A percentile compares a stretch with the other conserved stretches of the same genome.
Conservation (phyloP, 352 stramenopile species). For the Phytophthora podocarpi region DNA sequence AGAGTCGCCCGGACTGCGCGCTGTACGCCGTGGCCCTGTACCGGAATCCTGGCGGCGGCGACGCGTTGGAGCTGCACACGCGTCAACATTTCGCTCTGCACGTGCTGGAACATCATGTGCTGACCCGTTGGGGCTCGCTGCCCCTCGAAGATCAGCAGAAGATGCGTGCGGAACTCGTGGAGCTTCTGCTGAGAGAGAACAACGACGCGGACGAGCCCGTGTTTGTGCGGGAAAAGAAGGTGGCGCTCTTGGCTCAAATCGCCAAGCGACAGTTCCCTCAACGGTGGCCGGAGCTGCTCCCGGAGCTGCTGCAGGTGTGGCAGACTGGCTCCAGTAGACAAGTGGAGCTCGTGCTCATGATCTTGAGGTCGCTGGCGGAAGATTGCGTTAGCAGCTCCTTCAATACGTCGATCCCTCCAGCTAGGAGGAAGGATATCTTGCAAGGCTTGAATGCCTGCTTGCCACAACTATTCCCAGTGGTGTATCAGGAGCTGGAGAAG, state of each 20-base stretch:
- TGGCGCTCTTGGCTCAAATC: slow-evolving; percentile 70
- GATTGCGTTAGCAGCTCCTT: slow-evolving; percentile 84
- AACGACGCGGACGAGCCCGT: slow-evolving; percentile 44
- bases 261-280: slow-evolving; percentile 86
- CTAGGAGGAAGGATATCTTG: slow-evolving; percentile 78
- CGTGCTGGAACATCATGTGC: slow-evolving; percentile 73
- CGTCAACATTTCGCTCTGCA: slow-evolving; percentile 84
- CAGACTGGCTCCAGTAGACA: slow-evolving; percentile 42
- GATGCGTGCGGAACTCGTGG: slow-evolving; percentile 63
- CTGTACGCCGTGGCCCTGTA: slow-evolving; percentile 79
- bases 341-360: slow-evolving; percentile 73
- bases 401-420: slow-evolving; percentile 77
- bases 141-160: slow-evolving; percentile 46
- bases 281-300: slow-evolving; percentile 72
- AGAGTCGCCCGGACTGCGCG: slow-evolving; percentile 68
- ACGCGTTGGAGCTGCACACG: slow-evolving; percentile 47
- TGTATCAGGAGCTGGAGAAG: slow-evolving; percentile 78
- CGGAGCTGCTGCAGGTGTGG: slow-evolving; percentile 72
- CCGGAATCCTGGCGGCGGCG: slow-evolving; percentile 45
- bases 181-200: slow-evolving; percentile 44
- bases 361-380: slow-evolving; percentile 74
- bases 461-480: slow-evolving; percentile 64
- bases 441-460: slow-evolving; percentile 80
- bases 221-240: slow-evolving; percentile 83
- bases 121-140: slow-evolving; percentile 60